Evolutionary conservation across 2,329 filamentous ascomycete species (phyloP), one percentile per base, ranked within the genome.

Genomic region (Fusarium pseudocircinatum): DNA sequence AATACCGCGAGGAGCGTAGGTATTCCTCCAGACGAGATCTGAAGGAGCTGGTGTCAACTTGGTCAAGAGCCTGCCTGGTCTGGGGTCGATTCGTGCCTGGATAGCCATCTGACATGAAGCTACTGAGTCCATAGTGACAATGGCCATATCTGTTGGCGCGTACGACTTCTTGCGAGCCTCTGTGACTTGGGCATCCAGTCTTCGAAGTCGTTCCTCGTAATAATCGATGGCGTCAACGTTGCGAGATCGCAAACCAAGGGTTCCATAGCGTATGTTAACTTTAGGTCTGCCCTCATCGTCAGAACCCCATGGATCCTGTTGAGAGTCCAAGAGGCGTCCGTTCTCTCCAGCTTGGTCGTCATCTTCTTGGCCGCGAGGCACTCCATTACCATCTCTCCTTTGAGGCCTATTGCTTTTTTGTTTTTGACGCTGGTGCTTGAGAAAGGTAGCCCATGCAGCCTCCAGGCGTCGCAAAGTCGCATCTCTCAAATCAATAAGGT

Each of bases 81-180:
- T 92, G 7, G 96, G 95, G 79, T 98, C 96, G 60, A 99, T 90
- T 16, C 97, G 92, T 8, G 96, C 95, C 82, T 99, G 96, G 47
- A 97, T 94, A 30, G 95, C 94, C 95, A 98, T 97, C 84, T 99
- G 96, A 75, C 90, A 92, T 37, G 95, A 92, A 20, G 95, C 94
- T 56, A 97, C 96, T 7, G 94, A 96, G 83, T 98, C 94, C 94
- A 99, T 97, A 0, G 96, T 98, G 43, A 99, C 94, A 81, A 99
- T 98, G 2, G 97, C 97, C 68, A 97, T 88, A 54, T 96, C 92
- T 2, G 92, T 95, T 0, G 96, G 87, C 11, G 88, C 84, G 77
- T 95, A 98, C 7, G 93, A 88, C 80, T 94, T 93, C 77, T 90
- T 90, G 34, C 96, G 90, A 16, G 94, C 90, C 13, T 83, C 83